Percentiles rank a stretch among this genome's conserved stretches.
phyloP scores from a whole-genome alignment of 1,284 basidiomycete genomes.

The Pterula multifida region DNA sequence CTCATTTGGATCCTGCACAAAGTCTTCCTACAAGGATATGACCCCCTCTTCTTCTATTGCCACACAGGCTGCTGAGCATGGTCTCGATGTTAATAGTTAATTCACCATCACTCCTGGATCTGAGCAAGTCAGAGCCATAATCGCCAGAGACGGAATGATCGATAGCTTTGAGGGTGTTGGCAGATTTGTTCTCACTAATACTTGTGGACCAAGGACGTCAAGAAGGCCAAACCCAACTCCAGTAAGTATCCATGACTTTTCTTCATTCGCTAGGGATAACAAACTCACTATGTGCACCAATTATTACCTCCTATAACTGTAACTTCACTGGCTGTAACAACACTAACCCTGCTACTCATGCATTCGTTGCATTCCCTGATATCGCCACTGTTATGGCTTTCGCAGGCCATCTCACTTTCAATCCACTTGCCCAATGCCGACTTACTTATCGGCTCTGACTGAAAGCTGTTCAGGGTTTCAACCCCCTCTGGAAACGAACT shows the following conservation, averaged over 20 bases:
- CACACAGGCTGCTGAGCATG: constrained; percentile 77
- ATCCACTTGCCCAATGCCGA: constrained; percentile 96
- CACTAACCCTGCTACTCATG: constrained; percentile 97
- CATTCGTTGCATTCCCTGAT: constrained; percentile 97
- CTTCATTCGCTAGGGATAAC: constrained; percentile 6
- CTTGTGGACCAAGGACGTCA: constrained; percentile 94
- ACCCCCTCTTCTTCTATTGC: constrained; percentile 93
- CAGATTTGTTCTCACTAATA: constrained; percentile 93
- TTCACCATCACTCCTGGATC: constrained; percentile 98
- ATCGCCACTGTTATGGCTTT: constrained; percentile 97
- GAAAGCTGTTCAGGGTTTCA: constrained; percentile 96
- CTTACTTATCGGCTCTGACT: constrained; percentile 79
- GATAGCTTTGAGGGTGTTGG: constrained; percentile 79
- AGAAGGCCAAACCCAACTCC: constrained; percentile 95
- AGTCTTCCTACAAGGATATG: constrained; percentile 99
- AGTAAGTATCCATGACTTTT: constrained; percentile 50
- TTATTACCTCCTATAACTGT: constrained; percentile 99
- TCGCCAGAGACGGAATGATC: constrained; percentile 93
- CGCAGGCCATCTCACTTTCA: constrained; percentile 90
- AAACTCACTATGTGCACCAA: constrained; percentile 21
- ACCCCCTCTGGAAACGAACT: constrained; percentile 87
- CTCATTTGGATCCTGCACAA: constrained; percentile 99
- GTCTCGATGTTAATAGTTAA: constrained; percentile 83
- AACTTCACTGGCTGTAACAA: constrained; percentile 99
- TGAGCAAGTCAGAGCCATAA: constrained; percentile 97